phyloP scores from a whole-genome alignment of 1,284 basidiomycete species.

The Melampsora americana region DNA sequence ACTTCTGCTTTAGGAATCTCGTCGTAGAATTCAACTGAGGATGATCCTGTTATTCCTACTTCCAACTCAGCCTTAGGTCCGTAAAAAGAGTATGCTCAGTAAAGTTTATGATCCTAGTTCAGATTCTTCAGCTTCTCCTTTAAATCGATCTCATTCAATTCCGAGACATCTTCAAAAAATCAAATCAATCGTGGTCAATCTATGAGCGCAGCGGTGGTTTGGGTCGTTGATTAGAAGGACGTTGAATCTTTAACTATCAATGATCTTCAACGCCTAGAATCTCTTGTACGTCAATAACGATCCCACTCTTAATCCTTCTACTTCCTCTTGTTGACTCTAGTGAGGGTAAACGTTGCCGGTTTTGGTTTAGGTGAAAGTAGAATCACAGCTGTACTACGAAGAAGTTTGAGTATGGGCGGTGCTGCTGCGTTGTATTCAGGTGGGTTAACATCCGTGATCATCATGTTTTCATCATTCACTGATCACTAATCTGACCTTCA shows the following conservation, averaged over 20 bases:
- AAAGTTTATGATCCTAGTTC: slow-evolving; percentile 70
- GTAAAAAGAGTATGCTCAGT: slow-evolving; percentile 84
- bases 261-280: slow-evolving; percentile 87
- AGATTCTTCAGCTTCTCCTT: slow-evolving; percentile 57
- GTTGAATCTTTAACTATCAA: slow-evolving; percentile 70
- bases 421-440: background rate
- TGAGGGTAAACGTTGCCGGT: slow-evolving; percentile 66
- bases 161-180: too few species aligned
- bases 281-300: slow-evolving; percentile 73
- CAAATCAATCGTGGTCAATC: slow-evolving; percentile 59
- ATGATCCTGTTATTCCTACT: slow-evolving; percentile 55
- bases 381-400: slow-evolving; percentile 73
- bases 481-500: too few species aligned
- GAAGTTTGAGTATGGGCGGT: slow-evolving; percentile 66
- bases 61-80: slow-evolving; percentile 61
- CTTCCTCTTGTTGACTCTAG: slow-evolving; percentile 56
- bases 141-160: slow-evolving; percentile 61
- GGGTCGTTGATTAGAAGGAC: slow-evolving; percentile 58
- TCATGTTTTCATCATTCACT: too few species aligned
- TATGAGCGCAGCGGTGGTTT: slow-evolving; percentile 67
- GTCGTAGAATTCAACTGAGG: slow-evolving; percentile 57
- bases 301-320: slow-evolving; percentile 49
- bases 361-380: slow-evolving; percentile 60
- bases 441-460: slow-evolving; percentile 6
- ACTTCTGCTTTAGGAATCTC: slow-evolving; percentile 46